phyloP scores from a whole-genome alignment of 441 rosid genomes.

The Eutrema salsugineum region DNA sequence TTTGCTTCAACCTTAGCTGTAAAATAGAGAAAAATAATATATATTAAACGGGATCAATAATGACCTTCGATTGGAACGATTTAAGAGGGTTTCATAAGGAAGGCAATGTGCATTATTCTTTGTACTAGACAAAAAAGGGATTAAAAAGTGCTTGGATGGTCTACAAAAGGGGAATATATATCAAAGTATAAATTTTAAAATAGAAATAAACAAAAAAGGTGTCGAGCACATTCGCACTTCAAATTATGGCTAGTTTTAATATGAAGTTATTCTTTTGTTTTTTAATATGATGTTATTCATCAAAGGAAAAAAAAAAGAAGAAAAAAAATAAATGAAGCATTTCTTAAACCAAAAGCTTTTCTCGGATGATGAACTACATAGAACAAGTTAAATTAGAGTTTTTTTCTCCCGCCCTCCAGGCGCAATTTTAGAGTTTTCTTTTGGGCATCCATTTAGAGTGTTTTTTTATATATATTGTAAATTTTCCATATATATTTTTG shows the following conservation, averaged over 20 bases:
- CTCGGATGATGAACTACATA: neutral
- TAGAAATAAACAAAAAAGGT: conserved; percentile 28
- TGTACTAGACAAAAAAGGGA: conserved; percentile 23
- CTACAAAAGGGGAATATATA: conserved; percentile 22
- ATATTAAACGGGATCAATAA: conserved; percentile 9
- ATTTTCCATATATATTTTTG: too few relatives aligned
- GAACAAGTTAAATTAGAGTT: too few relatives aligned
- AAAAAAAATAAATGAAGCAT: too few relatives aligned
- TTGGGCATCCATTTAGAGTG: too few relatives aligned
- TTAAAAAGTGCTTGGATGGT: conserved; percentile 20
- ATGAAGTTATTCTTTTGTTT: too few relatives aligned
- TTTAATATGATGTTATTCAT: too few relatives aligned
- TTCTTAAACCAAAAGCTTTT: neutral
- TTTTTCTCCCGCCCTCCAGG: too few relatives aligned
- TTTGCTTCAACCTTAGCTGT: conserved; percentile 18
- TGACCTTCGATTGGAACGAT: conserved; percentile 11
- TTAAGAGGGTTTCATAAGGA: conserved; percentile 12
- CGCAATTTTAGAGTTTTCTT: too few relatives aligned
- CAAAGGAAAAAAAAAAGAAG: too few relatives aligned
- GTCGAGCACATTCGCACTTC: conserved; percentile 22
- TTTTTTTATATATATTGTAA: too few relatives aligned
- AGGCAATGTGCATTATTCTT: conserved; percentile 26
- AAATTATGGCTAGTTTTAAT: neutral
- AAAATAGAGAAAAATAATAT: neutral
- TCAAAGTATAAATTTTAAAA: conserved; percentile 12